phyloP scores from a whole-genome alignment of 2,329 filamentous ascomycete species.

The Talaromyces sp. region DNA sequence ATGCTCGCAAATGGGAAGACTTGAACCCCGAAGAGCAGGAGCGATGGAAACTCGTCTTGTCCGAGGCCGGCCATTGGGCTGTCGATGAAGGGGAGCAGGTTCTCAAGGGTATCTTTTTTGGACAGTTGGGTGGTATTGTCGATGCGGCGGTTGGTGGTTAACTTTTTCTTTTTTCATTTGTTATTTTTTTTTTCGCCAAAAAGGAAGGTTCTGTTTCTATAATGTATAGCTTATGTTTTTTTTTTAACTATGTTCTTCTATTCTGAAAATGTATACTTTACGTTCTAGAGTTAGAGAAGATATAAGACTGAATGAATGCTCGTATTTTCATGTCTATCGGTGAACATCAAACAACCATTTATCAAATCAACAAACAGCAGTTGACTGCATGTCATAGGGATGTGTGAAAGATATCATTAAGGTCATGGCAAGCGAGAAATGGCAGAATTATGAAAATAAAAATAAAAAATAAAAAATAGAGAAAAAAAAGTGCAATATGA shows the following conservation, averaged over 20 bases:
- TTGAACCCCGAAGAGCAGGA: slow-evolving; percentile 57
- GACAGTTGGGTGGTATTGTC: slow-evolving; percentile 61
- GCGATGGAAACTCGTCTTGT: slow-evolving; percentile 64
- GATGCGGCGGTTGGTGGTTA: slow-evolving; percentile 26
- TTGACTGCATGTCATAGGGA: background rate
- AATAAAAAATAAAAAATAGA: background rate
- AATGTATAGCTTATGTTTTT: background rate
- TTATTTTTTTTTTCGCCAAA: background rate
- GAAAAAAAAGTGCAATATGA: background rate
- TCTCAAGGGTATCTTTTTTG: slow-evolving; percentile 72
- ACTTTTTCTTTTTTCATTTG: background rate
- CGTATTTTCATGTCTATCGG: background rate
- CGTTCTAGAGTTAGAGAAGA: background rate
- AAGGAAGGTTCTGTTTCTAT: background rate
- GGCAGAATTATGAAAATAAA: background rate
- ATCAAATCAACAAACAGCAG: background rate
- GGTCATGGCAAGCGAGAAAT: background rate
- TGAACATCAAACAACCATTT: background rate
- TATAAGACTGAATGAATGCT: background rate
- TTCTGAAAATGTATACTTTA: background rate
- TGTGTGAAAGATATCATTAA: slow-evolving; percentile 2
- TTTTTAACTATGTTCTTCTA: background rate
- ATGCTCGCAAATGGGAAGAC: slow-evolving; percentile 59
- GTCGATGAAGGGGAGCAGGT: slow-evolving; percentile 71
- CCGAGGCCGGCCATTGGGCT: slow-evolving; percentile 71